Evolutionary conservation across 176 grass and related monocot species (phyloP).

Genomic region (Musa schizocarpa): DNA sequence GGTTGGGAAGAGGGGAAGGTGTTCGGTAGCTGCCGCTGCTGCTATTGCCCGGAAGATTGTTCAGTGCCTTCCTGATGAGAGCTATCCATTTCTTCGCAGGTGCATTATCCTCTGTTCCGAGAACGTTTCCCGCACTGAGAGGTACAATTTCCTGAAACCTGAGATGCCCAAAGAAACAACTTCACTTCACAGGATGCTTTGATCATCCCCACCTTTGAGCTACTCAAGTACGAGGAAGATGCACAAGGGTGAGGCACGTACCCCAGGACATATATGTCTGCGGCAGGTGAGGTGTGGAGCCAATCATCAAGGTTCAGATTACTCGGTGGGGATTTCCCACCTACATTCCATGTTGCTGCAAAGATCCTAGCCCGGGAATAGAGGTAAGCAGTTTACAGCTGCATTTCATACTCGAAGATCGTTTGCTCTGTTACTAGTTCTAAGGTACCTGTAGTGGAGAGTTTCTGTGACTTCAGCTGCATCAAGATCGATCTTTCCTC

Average conservation of each 20-base stretch:
- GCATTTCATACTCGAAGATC: neutral
- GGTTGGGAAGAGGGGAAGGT: constrained; percentile 53
- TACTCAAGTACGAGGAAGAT: neutral
- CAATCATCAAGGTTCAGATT: constrained; percentile 87
- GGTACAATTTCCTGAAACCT: constrained; percentile 99
- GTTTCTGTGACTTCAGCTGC: constrained; percentile 43
- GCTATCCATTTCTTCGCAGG: constrained; percentile 90
- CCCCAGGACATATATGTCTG: constrained; percentile 94
- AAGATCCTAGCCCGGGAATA: constrained; percentile 43
- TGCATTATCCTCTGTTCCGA: constrained; percentile 79
- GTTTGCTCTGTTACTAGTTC: no score
- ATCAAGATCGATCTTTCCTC: constrained; percentile 51
- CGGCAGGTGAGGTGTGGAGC: constrained; percentile 79
- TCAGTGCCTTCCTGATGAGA: constrained; percentile 65
- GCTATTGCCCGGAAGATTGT: constrained; percentile 48
- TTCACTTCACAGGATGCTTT: neutral
- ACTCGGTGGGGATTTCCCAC: constrained; percentile 72
- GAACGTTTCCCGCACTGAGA: constrained; percentile 94
- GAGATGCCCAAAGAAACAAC: constrained; percentile 11
- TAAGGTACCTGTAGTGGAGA: constrained; percentile 51
- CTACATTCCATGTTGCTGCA: constrained; percentile 93
- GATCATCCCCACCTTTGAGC: constrained; percentile 31
- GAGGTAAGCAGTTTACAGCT: neutral
- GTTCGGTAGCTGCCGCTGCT: constrained; percentile 47
- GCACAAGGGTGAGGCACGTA: constrained; percentile 9